Conservation (phyloP, 169 alveolate species). For the Cryptosporidium parvum region DNA sequence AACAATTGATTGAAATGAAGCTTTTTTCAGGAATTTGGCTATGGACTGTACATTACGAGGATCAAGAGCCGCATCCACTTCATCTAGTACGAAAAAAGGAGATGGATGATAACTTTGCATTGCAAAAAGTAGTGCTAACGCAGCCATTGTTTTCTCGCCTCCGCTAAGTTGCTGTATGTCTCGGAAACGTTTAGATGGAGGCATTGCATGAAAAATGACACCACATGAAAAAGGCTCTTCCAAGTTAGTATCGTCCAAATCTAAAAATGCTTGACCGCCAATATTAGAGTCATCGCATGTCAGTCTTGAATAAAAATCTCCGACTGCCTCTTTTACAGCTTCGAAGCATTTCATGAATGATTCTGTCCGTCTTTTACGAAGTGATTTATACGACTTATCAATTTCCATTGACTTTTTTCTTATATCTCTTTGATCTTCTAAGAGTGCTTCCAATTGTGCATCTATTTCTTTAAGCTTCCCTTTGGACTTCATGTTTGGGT, state of each 20-base stretch:
- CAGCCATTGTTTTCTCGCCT: conserved; percentile 97
- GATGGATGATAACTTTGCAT: conserved; percentile 89
- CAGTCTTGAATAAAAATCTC: conserved; percentile 80
- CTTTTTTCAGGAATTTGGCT: conserved; percentile 82
- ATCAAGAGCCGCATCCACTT: conserved; percentile 94
- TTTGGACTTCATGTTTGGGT: conserved; percentile 57
- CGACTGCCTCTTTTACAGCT: conserved; percentile 79
- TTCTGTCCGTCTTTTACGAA: conserved; percentile 77
- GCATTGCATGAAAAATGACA: conserved; percentile 86
- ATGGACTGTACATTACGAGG: conserved; percentile 86
- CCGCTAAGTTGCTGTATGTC: conserved; percentile 91
- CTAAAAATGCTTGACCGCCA: conserved; percentile 86
- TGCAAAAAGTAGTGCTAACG: conserved; percentile 91
- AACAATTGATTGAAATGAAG: conserved; percentile 86
- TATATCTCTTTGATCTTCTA: conserved; percentile 61
- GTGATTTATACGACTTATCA: conserved; percentile 30
- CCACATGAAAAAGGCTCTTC: conserved; percentile 89
- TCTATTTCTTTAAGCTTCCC: conserved; percentile 79
- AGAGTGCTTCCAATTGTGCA: conserved; percentile 64
- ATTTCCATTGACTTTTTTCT: conserved; percentile 56
- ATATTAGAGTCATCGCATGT: conserved; percentile 79
- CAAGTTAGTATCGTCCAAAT: conserved; percentile 82
- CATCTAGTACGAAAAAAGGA: conserved; percentile 93
- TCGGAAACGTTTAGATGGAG: conserved; percentile 89
- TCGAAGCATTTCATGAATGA: conserved; percentile 83